Evolutionary conservation across 2,329 filamentous ascomycete genomes (phyloP).

Genomic region (Ophiosphaerella korrae): DNA sequence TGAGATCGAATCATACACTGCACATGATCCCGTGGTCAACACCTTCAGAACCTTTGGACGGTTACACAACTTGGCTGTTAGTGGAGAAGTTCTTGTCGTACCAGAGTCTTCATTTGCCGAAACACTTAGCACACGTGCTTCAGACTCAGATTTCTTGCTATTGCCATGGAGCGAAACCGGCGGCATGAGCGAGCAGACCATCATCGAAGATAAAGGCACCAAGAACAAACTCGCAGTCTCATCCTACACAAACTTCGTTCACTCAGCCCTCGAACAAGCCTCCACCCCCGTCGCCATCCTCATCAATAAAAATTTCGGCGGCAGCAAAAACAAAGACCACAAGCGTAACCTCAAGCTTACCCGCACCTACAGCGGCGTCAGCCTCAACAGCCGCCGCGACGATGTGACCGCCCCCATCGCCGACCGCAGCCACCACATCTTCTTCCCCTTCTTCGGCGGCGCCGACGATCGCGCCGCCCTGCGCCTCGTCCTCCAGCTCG

Average conservation of each 20-base stretch:
- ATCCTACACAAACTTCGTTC: slow-evolving; percentile 76
- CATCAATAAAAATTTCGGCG: slow-evolving; percentile 73
- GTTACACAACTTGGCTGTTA: slow-evolving; percentile 80
- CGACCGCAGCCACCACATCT: slow-evolving; percentile 79
- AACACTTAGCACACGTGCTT: slow-evolving; percentile 69
- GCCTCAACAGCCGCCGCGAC: slow-evolving; percentile 63
- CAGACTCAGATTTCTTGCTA: slow-evolving; percentile 69
- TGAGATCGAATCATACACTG: slow-evolving; percentile 72
- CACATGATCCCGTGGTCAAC: slow-evolving; percentile 80
- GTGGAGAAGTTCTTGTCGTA: slow-evolving; percentile 79
- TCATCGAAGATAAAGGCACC: slow-evolving; percentile 55
- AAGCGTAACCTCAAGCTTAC: slow-evolving; percentile 28
- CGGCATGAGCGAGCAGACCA: slow-evolving; percentile 69
- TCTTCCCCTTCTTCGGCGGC: slow-evolving; percentile 85
- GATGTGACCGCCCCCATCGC: slow-evolving; percentile 61
- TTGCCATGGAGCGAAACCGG: slow-evolving; percentile 91
- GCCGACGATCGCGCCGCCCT: slow-evolving; percentile 81
- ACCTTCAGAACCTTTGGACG: slow-evolving; percentile 88
- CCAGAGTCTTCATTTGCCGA: slow-evolving; percentile 80
- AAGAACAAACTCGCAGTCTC: slow-evolving; percentile 64
- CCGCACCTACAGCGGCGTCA: slow-evolving; percentile 39
- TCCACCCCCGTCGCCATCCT: slow-evolving; percentile 76
- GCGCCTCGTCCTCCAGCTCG: slow-evolving; percentile 81
- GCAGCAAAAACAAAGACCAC: slow-evolving; percentile 47
- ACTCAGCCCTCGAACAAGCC: slow-evolving; percentile 66